Base-by-base conservation (phyloP, 163 green algal species). In the Chlamydomonas reinhardtii region DNA sequence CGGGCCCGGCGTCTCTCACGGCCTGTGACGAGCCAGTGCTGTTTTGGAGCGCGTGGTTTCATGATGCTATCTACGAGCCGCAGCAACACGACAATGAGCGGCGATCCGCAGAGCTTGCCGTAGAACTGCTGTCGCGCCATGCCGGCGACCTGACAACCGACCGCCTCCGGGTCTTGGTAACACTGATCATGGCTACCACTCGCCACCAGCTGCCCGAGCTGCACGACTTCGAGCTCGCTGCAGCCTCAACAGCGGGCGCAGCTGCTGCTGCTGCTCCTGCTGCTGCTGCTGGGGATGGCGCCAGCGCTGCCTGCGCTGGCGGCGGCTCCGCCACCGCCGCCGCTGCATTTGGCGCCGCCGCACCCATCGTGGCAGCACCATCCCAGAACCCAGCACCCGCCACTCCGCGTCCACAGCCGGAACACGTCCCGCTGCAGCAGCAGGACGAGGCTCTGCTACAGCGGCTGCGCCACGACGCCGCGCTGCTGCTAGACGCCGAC, bases 1-100 rank as follows among this genome's bases (percentile, higher is more conserved):
- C 16, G 35, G 29, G 24, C 27, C 27, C 62, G 25, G 27, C 62
- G 3, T 4, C 27, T 5, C 62, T 29, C 62, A 5, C 4, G 12
- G 27, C 66, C 31, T 19, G 11, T 6, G 35, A 74, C 35, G 8
- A 11, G 22, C 16, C 69, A 3, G 34, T 37, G 17, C 22, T 74
- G 34, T 20, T 54, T 0, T 56, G 34, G 69, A 37, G 34, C 6
- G 35, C 22, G 4, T n/a, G 24, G 20, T 74, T 24, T 4, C 69
- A 74, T 16, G 69, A 74, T 22, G 69, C 35, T 8, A 37, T 74
- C 20, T 74, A 74, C 69, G 69, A 74, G 34, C 69, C 69, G 27
- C 34, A 37, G 27, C 8, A 22, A 0, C 20, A 17, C 34, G 69
- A 74, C 35, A 74, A 74, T 22, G 69, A 74, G 69, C 29, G 11